Percentiles rank a stretch among this genome's conserved stretches.
phyloP scores from a whole-genome alignment of 768 basidiomycete species.

The Lanmaoa rubissima region DNA sequence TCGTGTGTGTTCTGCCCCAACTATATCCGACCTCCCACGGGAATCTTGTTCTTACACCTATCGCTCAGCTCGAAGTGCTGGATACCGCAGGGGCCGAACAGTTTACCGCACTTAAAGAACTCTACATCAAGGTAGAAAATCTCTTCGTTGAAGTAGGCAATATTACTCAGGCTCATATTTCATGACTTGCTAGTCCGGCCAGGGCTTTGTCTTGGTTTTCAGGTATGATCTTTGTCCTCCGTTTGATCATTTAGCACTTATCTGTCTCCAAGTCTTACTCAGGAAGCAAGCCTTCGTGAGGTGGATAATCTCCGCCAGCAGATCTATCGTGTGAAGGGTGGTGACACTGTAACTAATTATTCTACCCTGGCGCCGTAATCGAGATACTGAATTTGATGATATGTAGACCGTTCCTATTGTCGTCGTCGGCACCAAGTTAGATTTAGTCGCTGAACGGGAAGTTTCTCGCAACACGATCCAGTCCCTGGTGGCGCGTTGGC shows the following conservation, averaged over 20 bases:
- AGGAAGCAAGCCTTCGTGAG: slow-evolving; percentile 78
- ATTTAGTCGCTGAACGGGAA: slow-evolving; percentile 78
- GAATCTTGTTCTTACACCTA: slow-evolving; percentile 14
- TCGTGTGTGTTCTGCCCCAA: slow-evolving; percentile 20
- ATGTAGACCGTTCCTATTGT: slow-evolving; percentile 70
- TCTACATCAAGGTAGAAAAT: slow-evolving; percentile 67
- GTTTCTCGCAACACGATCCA: slow-evolving; percentile 65
- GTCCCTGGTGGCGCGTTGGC: slow-evolving; percentile 62
- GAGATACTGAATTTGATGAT: slow-evolving; percentile 4
- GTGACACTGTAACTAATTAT: slow-evolving; percentile 48
- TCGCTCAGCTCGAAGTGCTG: slow-evolving; percentile 66
- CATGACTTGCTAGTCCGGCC: slow-evolving; percentile 47
- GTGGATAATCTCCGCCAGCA: slow-evolving; percentile 78
- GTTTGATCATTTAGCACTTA: background rate
- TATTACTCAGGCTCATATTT: background rate
- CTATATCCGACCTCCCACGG: slow-evolving; percentile 1
- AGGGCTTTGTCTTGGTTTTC: slow-evolving; percentile 83
- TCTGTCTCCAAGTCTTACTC: slow-evolving; percentile 56
- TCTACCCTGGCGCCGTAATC: background rate
- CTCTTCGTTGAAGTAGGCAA: background rate
- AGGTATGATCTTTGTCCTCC: slow-evolving; percentile 43
- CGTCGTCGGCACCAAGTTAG: slow-evolving; percentile 83
- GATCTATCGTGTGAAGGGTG: slow-evolving; percentile 77
- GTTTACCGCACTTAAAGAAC: slow-evolving; percentile 76
- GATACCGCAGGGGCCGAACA: slow-evolving; percentile 89